Conservation (phyloP, 805 yeast genomes). For the Yarrowia deformans region DNA sequence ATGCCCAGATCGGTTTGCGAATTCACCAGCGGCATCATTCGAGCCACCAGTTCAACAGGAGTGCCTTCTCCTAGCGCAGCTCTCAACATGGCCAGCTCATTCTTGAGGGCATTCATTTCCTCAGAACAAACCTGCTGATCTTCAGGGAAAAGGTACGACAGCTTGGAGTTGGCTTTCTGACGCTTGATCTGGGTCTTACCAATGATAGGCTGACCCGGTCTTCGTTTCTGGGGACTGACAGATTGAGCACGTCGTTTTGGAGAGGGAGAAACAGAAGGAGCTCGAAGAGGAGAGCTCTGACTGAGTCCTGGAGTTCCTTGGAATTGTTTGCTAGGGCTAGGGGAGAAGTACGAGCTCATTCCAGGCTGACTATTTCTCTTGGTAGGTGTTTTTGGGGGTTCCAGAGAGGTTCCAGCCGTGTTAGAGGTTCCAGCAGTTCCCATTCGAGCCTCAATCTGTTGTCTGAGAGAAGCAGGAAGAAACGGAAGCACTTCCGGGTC, state of each 20-base stretch:
- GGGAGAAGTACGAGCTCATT: slow-evolving; percentile 9
- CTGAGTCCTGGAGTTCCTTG: background rate
- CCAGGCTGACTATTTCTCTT: background rate
- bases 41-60: slow-evolving; percentile 1
- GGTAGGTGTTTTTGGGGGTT: slow-evolving; percentile 4
- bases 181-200: slow-evolving; percentile 11
- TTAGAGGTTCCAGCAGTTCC: background rate
- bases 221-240: slow-evolving; percentile 15
- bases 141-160: background rate
- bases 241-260: slow-evolving; percentile 16
- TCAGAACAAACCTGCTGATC: slow-evolving; percentile 11
- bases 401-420: background rate
- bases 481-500: slow-evolving; percentile 34
- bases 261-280: background rate
- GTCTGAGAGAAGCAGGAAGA: background rate
- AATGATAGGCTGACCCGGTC: background rate
- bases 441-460: slow-evolving; percentile 6
- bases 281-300: slow-evolving; percentile 6
- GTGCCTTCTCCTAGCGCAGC: slow-evolving; percentile 5
- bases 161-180: slow-evolving; percentile 9
- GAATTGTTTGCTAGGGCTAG: slow-evolving; percentile 3
- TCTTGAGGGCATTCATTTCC: slow-evolving; percentile 5
- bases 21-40: slow-evolving; percentile 31
- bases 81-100: slow-evolving; percentile 1
- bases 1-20: slow-evolving; percentile 67